These are phyloP conservation scores for Cochliopodium minus DNA, from an alignment of 208 protist genomes.

Conservation along the genomic window DNA sequence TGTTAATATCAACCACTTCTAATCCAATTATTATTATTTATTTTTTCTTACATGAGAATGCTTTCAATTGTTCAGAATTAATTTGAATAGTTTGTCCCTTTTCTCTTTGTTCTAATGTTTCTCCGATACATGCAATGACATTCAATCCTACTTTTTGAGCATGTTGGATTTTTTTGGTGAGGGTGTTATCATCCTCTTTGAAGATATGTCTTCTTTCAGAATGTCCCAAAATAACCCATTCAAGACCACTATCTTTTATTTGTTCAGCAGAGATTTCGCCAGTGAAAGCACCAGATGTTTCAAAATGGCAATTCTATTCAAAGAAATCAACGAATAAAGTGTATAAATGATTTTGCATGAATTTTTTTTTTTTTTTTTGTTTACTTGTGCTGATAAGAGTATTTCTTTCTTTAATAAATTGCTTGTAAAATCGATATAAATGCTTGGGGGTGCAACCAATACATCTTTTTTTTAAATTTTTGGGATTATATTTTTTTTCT, in stretches of 20 bases:
- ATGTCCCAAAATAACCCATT: constrained; percentile 88
- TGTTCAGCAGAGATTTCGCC: constrained; percentile 63
- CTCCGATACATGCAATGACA: constrained; percentile 89
- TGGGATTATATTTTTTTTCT: no score
- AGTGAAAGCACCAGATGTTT: constrained; percentile 66
- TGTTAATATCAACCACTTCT: no score
- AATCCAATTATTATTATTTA: constrained; percentile 18
- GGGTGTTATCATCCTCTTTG: constrained; percentile 61
- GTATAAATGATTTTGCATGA: no score
- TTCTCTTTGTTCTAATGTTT: constrained; percentile 75
- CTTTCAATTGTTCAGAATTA: constrained; percentile 58
- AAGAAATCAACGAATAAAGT: no score
- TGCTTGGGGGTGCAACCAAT: no score
- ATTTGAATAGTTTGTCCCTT: constrained; percentile 65
- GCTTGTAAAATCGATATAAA: no score
- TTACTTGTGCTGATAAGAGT: no score
- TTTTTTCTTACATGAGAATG: constrained; percentile 50
- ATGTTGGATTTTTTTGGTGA: constrained; percentile 67
- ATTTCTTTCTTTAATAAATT: no score
- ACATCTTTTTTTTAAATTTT: no score
- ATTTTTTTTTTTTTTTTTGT: no score
- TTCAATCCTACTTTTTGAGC: constrained; percentile 58
- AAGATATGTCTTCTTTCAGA: constrained; percentile 79
- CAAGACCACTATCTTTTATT: constrained; percentile 68
- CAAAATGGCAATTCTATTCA: no score